These are phyloP conservation scores for Entomophthora muscae DNA, from an alignment of 371 early-diverging fungal genomes.

Conservation along the genomic window DNA sequence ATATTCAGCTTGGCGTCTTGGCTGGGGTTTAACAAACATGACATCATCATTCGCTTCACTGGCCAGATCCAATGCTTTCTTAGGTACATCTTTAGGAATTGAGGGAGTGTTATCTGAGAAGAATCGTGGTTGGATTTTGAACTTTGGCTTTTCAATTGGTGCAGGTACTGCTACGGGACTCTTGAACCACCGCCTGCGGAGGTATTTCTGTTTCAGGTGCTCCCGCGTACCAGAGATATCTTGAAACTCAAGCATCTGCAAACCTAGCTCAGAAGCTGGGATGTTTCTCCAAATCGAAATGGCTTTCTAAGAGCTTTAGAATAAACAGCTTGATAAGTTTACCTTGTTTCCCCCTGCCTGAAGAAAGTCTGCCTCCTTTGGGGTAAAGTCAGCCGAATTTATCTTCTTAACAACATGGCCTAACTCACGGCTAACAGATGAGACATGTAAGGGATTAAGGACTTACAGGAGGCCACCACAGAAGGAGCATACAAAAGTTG, in stretches of 20 bases:
- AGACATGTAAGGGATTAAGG: neutral
- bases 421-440: neutral
- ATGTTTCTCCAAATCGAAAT: neutral
- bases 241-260: neutral
- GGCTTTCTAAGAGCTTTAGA: neutral
- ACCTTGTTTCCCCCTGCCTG: neutral
- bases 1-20: neutral
- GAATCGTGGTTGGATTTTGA: neutral
- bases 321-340: neutral
- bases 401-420: neutral
- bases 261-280: neutral
- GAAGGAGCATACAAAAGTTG: neutral
- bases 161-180: neutral
- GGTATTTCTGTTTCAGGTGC: neutral
- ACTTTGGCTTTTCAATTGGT: neutral
- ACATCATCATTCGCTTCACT: neutral
- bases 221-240: neutral
- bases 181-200: neutral
- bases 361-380: neutral
- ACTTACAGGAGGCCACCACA: neutral
- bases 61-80: neutral
- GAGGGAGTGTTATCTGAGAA: neutral
- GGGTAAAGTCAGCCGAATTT: neutral
- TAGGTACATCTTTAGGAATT: neutral
- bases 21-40: neutral